Evolutionary conservation across 2,329 filamentous ascomycete species (phyloP), one percentile per base, ranked within the genome.

Genomic region (Penicillium sp.): DNA sequence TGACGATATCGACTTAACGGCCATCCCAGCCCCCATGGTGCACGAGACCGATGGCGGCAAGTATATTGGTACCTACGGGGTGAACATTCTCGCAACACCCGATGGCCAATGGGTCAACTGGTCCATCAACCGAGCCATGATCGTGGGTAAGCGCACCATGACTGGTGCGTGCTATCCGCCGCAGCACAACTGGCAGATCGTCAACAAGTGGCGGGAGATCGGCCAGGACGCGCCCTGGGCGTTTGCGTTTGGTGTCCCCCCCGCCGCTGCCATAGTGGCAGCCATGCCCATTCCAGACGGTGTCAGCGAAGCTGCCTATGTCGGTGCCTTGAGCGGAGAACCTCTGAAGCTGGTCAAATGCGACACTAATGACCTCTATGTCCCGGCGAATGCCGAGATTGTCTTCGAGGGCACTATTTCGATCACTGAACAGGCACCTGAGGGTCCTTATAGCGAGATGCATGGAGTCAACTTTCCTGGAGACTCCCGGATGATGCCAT

Each of bases 371-470:
- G 72, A 77, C 25, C 64, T 84, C 0, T 64, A 72, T 4, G 80
- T 84, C 1, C 81, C 82, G 0, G 81, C 81, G 0, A 81, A 76
- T 53, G 64, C 72, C 0, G 81, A 84, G 62, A 83, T 84, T 50
- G 77, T 84, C 0, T 66, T 84, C 2, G 81, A 84, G 55, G 81
- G 82, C 2, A 77, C 74, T 0, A 59, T 80, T 11, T 83, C 80
- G 0, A 69, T 78, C 6, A 74, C 75, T 0, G 77, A 83, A 46
- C 78, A 63, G 0, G 77, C 59, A 0, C 64, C 65, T 0, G 81
- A 84, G 54, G 82, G 81, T 0, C 81, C 81, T 0, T 83, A 83
- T 65, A 80, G 79, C 0, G 82, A 81, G 53, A 76, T 76, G 69
- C 74, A 77, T n/a, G 78, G 78, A 5, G 77, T 80, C 59, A 69